Evolutionary conservation across 2,329 filamentous ascomycete genomes (phyloP), one percentile per base, ranked within the genome.

Genomic region (Neonectria hederae): DNA sequence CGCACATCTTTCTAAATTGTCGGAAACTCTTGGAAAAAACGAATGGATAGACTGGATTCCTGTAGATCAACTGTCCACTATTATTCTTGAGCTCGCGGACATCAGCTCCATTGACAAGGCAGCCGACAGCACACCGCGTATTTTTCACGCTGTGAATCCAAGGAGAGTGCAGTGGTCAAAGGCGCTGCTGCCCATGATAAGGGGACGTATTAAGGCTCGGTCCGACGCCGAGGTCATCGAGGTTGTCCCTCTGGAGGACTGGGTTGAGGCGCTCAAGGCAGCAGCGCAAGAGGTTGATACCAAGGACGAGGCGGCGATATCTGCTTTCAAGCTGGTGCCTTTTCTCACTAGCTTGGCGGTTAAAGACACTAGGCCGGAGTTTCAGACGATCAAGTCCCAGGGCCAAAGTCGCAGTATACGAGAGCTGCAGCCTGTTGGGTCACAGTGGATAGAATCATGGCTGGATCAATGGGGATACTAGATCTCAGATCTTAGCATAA

Each of bases 21-120:
- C 28, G 8, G 24, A 45, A 32, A 30, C 19, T 14, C 28, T 30
- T 43, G 17, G 46, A 5, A 9, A 26, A 10, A 43, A 52, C 38
- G 57, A 59, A 46, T n/a, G 48, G 8, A 26, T 59, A 3, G 57
- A 59, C 9, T 54, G 57, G 57, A 59, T 59, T 22, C 57, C 57
- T 9, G 57, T 59, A 3, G 57, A 59, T 19, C 7, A 53, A 6
- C 38, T 59, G 11, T 43, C 46, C 1, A 6, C 38, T 14, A 54
- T 53, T 19, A 24, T 59, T 17, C 7, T 46, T 14, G 35, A 59
- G 19, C 38, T 59, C 4, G 57, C 40, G 2, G 42, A 30, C 42
- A n/a, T 19, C 35, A 17, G 5, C 5, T 24, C 8, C 10, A 14
- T 6, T 4, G 3, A 14, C 13, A 19, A 5, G 21, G 22, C n/a